phyloP scores from a whole-genome alignment of 768 basidiomycete species.

The Amanita molliuscula region DNA sequence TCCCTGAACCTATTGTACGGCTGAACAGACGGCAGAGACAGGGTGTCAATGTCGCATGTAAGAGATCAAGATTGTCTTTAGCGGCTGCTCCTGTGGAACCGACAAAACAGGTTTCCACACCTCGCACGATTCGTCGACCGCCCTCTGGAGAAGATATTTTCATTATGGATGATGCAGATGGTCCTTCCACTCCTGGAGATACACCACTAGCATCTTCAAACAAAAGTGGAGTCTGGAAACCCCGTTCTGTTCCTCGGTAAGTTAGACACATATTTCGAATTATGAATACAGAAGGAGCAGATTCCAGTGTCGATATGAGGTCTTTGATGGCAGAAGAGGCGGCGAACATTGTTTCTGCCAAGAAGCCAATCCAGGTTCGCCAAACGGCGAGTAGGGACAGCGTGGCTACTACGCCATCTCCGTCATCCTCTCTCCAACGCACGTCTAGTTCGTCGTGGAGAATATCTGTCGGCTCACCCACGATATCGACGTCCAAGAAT shows the following conservation, averaged over 20 bases:
- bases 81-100: constrained; percentile 11
- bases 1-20: constrained; percentile 45
- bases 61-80: constrained; percentile 10
- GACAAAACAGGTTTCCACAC: constrained; percentile 10
- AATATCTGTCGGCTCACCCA: background rate
- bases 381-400: background rate
- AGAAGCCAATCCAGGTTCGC: background rate
- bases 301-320: constrained; percentile 68
- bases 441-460: background rate
- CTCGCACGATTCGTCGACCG: constrained; percentile 18
- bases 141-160: constrained; percentile 63
- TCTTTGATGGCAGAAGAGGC: constrained; percentile 77
- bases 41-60: background rate
- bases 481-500: background rate
- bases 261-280: constrained; percentile 13
- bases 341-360: constrained; percentile 6
- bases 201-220: background rate
- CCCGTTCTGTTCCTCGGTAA: constrained; percentile 38
- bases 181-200: constrained; percentile 11
- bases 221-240: constrained; percentile 36
- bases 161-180: constrained; percentile 70
- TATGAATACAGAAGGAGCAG: constrained; percentile 2
- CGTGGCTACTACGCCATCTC: background rate
- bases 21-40: constrained; percentile 9
- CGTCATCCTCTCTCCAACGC: background rate